A percentile compares a stretch with the other conserved stretches of the same genome.
Conservation (phyloP, 192 early-diverging fungal species). For the Radiomyces spectabilis region DNA sequence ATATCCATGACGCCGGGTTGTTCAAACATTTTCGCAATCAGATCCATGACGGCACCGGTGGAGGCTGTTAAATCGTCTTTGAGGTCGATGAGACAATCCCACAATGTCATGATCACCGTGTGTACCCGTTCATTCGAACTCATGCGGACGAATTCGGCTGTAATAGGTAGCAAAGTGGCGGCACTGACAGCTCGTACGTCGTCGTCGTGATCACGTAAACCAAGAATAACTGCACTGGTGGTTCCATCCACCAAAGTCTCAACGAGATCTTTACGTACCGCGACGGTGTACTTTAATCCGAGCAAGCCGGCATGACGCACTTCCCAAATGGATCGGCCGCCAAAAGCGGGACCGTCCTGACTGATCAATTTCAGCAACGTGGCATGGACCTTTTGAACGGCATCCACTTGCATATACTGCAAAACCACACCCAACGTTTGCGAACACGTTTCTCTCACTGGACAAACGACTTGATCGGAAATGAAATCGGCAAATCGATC, state of each 20-base stretch:
- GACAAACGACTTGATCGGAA: constrained; percentile 88
- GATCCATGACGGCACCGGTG: constrained; percentile 86
- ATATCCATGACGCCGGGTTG: constrained; percentile 47
- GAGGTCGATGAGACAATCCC: constrained; percentile 83
- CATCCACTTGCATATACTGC: constrained; percentile 48
- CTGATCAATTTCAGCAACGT: constrained; percentile 63
- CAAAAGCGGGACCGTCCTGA: constrained; percentile 37
- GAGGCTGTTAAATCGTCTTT: constrained; percentile 92
- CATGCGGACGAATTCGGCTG: constrained; percentile 64
- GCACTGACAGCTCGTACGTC: constrained; percentile 93
- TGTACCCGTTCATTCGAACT: constrained; percentile 56
- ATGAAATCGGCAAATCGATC: constrained; percentile 98
- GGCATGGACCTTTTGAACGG: constrained; percentile 56
- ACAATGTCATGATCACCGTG: constrained; percentile 70
- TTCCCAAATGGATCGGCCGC: constrained; percentile 69
- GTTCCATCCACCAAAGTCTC: constrained; percentile 63
- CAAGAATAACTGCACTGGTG: constrained; percentile 76
- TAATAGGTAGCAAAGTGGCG: constrained; percentile 81
- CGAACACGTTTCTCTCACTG: constrained; percentile 92
- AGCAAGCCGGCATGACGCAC: constrained; percentile 87
- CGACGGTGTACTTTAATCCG: constrained; percentile 91
- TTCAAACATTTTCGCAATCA: constrained; percentile 79
- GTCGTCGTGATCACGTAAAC: constrained; percentile 83
- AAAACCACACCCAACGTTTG: constrained; percentile 70
- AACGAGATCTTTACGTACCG: constrained; percentile 83